A percentile compares a stretch with the other conserved stretches of the same genome.
These are phyloP conservation scores for Achaetomiella virescens DNA, from an alignment of 495 filamentous ascomycete genomes.

Conservation along the genomic window DNA sequence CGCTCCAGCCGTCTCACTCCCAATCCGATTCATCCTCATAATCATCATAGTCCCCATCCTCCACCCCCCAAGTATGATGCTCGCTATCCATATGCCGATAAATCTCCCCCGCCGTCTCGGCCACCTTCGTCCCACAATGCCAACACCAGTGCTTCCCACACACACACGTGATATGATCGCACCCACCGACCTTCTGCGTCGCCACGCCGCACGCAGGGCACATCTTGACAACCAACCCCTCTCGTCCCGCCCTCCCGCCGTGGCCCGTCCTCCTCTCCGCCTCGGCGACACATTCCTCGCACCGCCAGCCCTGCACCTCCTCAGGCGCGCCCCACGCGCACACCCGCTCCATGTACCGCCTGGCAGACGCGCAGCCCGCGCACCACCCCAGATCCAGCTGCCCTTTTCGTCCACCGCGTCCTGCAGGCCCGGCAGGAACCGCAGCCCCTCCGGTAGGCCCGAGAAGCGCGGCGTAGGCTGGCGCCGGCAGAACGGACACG, in stretches of 20 bases:
- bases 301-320: conserved; percentile 8
- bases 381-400: conserved; percentile 42
- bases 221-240: conserved; percentile 1
- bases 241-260: neutral
- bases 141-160: conserved; percentile 18
- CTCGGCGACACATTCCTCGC: conserved; percentile 10
- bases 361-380: conserved; percentile 27
- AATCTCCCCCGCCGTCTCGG: neutral
- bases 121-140: conserved; percentile 3
- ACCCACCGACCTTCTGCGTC: conserved; percentile 10
- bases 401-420: conserved; percentile 29
- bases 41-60: neutral
- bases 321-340: conserved; percentile 7
- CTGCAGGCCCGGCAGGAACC: conserved; percentile 12
- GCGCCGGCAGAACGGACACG: conserved; percentile 41
- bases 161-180: conserved; percentile 14
- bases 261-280: neutral
- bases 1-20: too few relatives aligned
- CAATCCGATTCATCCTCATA: neutral
- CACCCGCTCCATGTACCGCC: conserved; percentile 21
- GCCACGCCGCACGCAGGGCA: conserved; percentile 15
- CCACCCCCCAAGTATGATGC: conserved; percentile 4
- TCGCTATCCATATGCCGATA: conserved; percentile 11
- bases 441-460: conserved; percentile 17
- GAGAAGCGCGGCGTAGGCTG: conserved; percentile 23